Conservation (phyloP, 2,329 filamentous ascomycete species). For the Diaporthe citri region DNA sequence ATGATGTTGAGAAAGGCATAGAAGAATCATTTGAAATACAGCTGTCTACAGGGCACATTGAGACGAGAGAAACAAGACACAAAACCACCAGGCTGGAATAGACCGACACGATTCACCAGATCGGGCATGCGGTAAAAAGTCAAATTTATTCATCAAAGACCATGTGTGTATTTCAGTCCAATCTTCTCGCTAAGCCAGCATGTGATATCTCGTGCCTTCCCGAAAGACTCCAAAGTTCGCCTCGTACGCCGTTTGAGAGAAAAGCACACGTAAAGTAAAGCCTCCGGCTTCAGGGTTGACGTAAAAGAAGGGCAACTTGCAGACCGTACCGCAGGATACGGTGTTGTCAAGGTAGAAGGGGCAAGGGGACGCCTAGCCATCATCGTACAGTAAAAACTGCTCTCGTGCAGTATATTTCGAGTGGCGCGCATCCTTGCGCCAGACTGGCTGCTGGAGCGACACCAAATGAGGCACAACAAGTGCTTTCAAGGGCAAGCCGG, state of each 20-base stretch:
- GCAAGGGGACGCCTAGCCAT: neutral
- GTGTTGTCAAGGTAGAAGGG: neutral
- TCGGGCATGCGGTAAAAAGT: neutral
- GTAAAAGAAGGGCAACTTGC: neutral
- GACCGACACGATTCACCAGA: neutral
- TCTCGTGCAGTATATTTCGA: neutral
- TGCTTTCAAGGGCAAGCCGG: neutral
- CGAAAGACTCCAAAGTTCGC: constrained; percentile 12
- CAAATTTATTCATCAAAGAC: neutral
- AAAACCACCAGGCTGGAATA: neutral
- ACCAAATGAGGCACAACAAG: neutral
- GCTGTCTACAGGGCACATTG: no score
- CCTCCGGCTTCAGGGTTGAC: neutral
- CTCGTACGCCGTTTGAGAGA: neutral
- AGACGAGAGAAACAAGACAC: neutral
- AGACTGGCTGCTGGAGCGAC: neutral
- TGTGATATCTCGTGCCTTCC: constrained; percentile 22
- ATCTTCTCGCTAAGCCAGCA: constrained; percentile 10
- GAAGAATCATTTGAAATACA: neutral
- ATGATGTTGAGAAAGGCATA: neutral
- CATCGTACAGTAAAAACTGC: constrained; percentile 13
- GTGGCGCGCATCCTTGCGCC: neutral
- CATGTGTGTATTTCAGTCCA: constrained; percentile 10
- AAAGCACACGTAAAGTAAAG: neutral
- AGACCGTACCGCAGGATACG: neutral